Percentiles rank a stretch among this genome's conserved stretches.
Evolutionary conservation across 2,329 filamentous ascomycete genomes (phyloP).

Genomic region (Phoma sp.): DNA sequence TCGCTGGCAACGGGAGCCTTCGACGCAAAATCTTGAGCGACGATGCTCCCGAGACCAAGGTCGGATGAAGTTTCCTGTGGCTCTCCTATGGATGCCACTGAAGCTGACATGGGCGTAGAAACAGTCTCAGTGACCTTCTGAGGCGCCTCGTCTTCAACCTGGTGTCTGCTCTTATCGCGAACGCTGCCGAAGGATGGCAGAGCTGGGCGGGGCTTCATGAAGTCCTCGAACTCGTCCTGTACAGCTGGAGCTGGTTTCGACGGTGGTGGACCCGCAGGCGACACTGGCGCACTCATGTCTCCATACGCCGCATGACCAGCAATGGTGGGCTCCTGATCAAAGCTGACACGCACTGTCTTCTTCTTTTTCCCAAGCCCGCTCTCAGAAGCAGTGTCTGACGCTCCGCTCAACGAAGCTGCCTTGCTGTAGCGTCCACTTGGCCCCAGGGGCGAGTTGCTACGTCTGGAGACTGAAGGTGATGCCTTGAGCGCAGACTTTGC

Average conservation of each 20-base stretch:
- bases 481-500: slow-evolving; percentile 79
- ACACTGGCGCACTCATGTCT: slow-evolving; percentile 26
- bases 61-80: slow-evolving; percentile 64
- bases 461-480: slow-evolving; percentile 59
- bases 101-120: slow-evolving; percentile 43
- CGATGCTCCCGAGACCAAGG: slow-evolving; percentile 61
- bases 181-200: slow-evolving; percentile 78
- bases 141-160: slow-evolving; percentile 54
- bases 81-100: slow-evolving; percentile 43
- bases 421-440: slow-evolving; percentile 58
- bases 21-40: slow-evolving; percentile 61
- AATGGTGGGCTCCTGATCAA: slow-evolving; percentile 69
- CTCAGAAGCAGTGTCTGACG: slow-evolving; percentile 62
- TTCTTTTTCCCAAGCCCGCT: slow-evolving; percentile 50
- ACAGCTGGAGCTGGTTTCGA: slow-evolving; percentile 53
- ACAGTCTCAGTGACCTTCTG: slow-evolving; percentile 60
- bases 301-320: slow-evolving; percentile 54
- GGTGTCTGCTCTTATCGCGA: slow-evolving; percentile 63
- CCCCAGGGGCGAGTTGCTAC: slow-evolving; percentile 53
- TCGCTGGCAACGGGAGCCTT: slow-evolving; percentile 55
- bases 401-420: slow-evolving; percentile 56
- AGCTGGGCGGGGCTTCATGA: slow-evolving; percentile 76
- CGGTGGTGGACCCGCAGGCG: slow-evolving; percentile 30
- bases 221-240: slow-evolving; percentile 67
- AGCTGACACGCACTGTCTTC: slow-evolving; percentile 77